phyloP scores from a whole-genome alignment of 331 rosid genomes.

The Quercus tomentella region DNA sequence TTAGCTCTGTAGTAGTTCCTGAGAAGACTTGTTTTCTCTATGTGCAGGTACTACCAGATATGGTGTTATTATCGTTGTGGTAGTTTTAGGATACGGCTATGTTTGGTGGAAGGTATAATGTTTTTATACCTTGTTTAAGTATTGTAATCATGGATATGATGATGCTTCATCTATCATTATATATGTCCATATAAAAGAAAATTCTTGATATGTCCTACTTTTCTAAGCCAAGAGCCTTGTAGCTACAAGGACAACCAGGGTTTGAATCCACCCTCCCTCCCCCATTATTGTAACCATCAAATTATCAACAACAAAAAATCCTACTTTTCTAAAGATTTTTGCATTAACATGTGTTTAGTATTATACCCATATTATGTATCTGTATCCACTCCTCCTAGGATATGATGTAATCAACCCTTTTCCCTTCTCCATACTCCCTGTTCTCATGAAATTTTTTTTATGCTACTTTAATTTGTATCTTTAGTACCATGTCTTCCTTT shows the following conservation, averaged over 20 bases:
- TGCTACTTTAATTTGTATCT: not conserved
- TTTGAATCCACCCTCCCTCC: too few relatives aligned
- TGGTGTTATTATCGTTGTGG: slow-evolving; percentile 59
- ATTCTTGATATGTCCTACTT: not conserved
- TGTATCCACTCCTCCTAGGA: too few relatives aligned
- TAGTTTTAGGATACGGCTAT: slow-evolving; percentile 77
- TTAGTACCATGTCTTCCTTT: not conserved
- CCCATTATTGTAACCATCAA: too few relatives aligned
- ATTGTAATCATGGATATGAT: not conserved
- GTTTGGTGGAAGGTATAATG: slow-evolving; percentile 88
- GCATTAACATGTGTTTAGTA: not conserved
- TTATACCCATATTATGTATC: not conserved
- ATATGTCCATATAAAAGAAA: not conserved
- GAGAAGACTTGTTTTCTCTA: slow-evolving; percentile 20
- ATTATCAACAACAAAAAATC: too few relatives aligned
- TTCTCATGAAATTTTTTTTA: not conserved
- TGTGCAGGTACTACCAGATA: slow-evolving; percentile 57
- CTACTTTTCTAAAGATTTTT: not conserved
- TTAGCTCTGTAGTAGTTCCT: not conserved
- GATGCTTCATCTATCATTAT: not conserved
- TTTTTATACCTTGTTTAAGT: slow-evolving; percentile 2
- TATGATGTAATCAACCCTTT: too few relatives aligned
- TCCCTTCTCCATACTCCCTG: not conserved
- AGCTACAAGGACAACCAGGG: too few relatives aligned
- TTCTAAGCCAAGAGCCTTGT: not conserved